Evolutionary conservation across 2,329 filamentous ascomycete species (phyloP).

Genomic region (Diplodia intermedia): DNA sequence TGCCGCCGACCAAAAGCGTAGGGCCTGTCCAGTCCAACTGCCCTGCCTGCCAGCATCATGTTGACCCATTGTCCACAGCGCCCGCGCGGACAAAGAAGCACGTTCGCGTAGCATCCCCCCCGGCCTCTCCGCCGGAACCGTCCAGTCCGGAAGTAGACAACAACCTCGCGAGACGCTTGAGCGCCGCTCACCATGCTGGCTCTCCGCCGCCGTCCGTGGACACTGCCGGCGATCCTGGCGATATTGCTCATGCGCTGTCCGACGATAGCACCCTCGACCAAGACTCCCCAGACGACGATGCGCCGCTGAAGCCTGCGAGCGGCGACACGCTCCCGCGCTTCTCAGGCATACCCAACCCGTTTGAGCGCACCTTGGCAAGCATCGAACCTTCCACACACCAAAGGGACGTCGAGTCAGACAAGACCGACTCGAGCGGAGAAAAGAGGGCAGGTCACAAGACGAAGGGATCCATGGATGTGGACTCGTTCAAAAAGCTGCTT

Average conservation of each 20-base stretch:
- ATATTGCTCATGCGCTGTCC: conserved; percentile 1
- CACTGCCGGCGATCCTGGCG: conserved; percentile 32
- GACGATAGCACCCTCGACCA: conserved; percentile 20
- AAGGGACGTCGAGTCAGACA: background rate
- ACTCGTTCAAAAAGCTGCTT: conserved; percentile 77
- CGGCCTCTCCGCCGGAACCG: conserved; percentile 47
- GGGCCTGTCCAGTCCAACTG: background rate
- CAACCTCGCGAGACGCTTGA: conserved; percentile 36
- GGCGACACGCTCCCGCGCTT: background rate
- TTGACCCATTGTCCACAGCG: conserved; percentile 20
- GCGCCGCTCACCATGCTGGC: conserved; percentile 35
- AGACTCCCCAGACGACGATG: conserved; percentile 13
- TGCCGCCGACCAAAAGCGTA: conserved; percentile 5
- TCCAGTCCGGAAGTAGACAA: conserved; percentile 39
- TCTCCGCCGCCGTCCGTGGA: conserved; percentile 36
- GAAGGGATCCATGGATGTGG: conserved; percentile 69
- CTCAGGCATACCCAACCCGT: conserved; percentile 43
- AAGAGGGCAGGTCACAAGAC: conserved; percentile 7
- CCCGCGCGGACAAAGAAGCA: conserved; percentile 32
- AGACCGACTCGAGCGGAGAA: conserved; percentile 34
- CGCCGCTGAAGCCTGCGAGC: conserved; percentile 16
- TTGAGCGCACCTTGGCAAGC: conserved; percentile 48
- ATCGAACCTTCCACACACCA: conserved; percentile 42
- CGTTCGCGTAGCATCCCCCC: conserved; percentile 59
- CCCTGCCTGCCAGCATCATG: background rate